A percentile compares a stretch with the other conserved stretches of the same genome.
phyloP scores from a whole-genome alignment of 208 protist genomes.

The Naegleria gruberi region DNA sequence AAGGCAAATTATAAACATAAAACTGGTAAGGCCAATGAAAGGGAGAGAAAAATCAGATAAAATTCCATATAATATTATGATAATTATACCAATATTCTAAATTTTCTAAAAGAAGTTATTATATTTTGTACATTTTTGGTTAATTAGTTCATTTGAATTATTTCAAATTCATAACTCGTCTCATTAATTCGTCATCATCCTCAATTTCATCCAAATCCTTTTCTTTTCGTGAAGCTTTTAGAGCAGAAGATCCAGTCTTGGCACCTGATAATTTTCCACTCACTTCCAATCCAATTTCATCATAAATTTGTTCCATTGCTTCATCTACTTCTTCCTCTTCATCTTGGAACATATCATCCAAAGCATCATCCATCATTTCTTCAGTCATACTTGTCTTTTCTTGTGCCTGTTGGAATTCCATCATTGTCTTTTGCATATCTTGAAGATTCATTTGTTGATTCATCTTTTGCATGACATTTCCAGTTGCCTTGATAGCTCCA shows the following conservation, averaged over 20 bases:
- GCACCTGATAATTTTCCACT: neutral
- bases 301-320: slow-evolving; percentile 13
- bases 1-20: too few species aligned
- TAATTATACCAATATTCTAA: too few species aligned
- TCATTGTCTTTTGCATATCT: neutral
- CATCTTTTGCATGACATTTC: neutral
- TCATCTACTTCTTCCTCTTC: slow-evolving; percentile 13
- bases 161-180: neutral
- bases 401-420: neutral
- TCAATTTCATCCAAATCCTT: neutral
- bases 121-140: too few species aligned
- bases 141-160: too few species aligned
- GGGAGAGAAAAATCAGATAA: too few species aligned
- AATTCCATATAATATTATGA: too few species aligned
- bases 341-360: neutral
- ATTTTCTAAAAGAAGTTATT: too few species aligned
- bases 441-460: slow-evolving; percentile 10
- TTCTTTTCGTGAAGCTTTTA: neutral
- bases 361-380: slow-evolving; percentile 11
- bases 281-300: neutral
- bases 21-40: too few species aligned
- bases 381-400: neutral
- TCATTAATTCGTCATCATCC: neutral
- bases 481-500: neutral
- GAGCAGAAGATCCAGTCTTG: neutral